These are phyloP conservation scores for Boletus sensibilis DNA, from an alignment of 768 basidiomycete species.

Conservation along the genomic window DNA sequence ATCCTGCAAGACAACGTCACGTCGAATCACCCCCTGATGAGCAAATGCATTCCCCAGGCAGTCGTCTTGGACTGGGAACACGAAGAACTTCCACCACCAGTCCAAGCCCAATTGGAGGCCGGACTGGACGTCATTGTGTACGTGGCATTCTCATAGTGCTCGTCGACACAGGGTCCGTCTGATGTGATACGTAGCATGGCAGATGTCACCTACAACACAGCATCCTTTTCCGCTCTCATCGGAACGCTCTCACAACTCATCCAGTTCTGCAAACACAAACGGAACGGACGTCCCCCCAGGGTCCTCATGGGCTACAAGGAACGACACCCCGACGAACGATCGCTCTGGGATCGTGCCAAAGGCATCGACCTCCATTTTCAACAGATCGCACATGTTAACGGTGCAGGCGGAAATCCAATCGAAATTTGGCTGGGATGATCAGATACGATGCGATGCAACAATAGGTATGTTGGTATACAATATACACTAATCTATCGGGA, in stretches of 20 bases:
- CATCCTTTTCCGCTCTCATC: slow-evolving; percentile 76
- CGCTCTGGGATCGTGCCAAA: slow-evolving; percentile 63
- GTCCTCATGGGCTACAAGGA: slow-evolving; percentile 86
- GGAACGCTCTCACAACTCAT: slow-evolving; percentile 60
- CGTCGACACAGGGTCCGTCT: background rate
- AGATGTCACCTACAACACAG: slow-evolving; percentile 89
- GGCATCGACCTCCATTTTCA: slow-evolving; percentile 55
- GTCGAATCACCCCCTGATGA: slow-evolving; percentile 40
- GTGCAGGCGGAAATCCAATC: slow-evolving; percentile 61
- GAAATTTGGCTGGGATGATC: slow-evolving; percentile 66
- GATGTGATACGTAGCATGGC: slow-evolving; percentile 63
- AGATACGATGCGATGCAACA: background rate
- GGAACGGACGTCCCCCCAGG: slow-evolving; percentile 36
- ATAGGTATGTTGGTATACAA: slow-evolving; percentile 11
- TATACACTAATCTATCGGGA: slow-evolving; percentile 1
- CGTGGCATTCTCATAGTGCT: slow-evolving; percentile 25
- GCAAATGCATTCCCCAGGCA: slow-evolving; percentile 30
- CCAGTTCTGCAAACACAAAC: slow-evolving; percentile 12
- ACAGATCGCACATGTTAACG: slow-evolving; percentile 51
- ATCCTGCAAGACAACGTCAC: slow-evolving; percentile 71
- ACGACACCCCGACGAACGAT: slow-evolving; percentile 72
- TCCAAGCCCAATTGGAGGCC: slow-evolving; percentile 37
- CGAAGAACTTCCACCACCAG: slow-evolving; percentile 46
- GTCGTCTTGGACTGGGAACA: slow-evolving; percentile 76
- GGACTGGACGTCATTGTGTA: slow-evolving; percentile 71